Base-by-base conservation (phyloP, 1,284 basidiomycete species). In the Volvariella volvacea region DNA sequence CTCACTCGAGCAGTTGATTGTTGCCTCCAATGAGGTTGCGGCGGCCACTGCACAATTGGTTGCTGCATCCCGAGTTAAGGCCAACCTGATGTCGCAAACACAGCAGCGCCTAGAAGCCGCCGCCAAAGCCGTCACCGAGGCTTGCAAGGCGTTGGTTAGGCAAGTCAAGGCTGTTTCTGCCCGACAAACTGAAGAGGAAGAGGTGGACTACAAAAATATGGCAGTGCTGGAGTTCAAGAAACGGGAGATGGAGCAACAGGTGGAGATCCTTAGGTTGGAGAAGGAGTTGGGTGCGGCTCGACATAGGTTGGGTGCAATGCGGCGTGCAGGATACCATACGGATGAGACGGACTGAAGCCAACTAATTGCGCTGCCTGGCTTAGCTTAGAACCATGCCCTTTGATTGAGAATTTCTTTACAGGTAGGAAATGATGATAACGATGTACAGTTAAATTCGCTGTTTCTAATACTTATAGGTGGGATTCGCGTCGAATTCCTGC, bases 201-300 rank as follows among this genome's bases (percentile, higher is more conserved):
- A 83, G 14, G 76, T 88, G 16, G 92, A 98, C 66, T 98, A 93
- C 68, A 86, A 88, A 65, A 81, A 81, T 49, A 93, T 98, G 92
- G 88, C 92, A 3, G 80, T 74, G 39, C 76, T 98, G 61, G 95
- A 99, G 67, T 98, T 97, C 81, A 99, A 99, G 78, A 88, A 82
- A 57, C 74, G 83, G 41, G 93, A 97, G 76, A 98, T 99, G 93
- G 95, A 99, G 68, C 92, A 96, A 63, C 95, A 98, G 68, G 96
- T 99, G 38, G 91, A 96, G 64, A 97, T 99, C 52, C 73, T 99
- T 53, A 94, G 88, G 61, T 68, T 98, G 55, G 95, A 98, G 74
- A 97, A 97, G 73, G 92, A 97, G 9, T 72, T 99, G 28, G 89
- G 87, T 40, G 91, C 87, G 30, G 89, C 92, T 19, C 76, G 92